Conservation (phyloP, 1,284 basidiomycete species). For the Rhodotorula sp. region DNA sequence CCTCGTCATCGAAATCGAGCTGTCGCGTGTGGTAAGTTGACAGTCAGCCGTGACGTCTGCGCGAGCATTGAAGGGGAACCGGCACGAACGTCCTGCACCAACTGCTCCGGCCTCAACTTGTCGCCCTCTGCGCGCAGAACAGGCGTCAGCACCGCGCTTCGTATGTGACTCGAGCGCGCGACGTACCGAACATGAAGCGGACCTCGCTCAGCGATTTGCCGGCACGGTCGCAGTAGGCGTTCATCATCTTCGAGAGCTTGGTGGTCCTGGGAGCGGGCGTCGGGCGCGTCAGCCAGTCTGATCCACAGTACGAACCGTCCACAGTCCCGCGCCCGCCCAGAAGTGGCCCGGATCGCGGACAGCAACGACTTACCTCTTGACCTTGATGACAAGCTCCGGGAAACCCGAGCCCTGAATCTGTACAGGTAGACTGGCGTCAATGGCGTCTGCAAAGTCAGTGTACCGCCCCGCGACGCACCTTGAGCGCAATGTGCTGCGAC, state of each 20-base stretch:
- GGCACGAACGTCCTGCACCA: constrained; percentile 27
- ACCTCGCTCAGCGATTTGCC: constrained; percentile 37
- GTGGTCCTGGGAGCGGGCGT: constrained; percentile 26
- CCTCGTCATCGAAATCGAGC: constrained; percentile 38
- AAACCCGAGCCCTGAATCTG: constrained; percentile 38
- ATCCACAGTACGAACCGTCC: too few relatives aligned
- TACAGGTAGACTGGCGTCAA: neutral
- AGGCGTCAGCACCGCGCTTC: neutral
- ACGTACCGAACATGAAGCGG: constrained; percentile 39
- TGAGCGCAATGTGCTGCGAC: constrained; percentile 32
- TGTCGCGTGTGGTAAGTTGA: neutral
- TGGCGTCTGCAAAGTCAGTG: neutral
- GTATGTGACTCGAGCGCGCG: too few relatives aligned
- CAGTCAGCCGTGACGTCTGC: neutral
- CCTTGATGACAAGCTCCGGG: constrained; percentile 42
- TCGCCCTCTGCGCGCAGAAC: constrained; percentile 23
- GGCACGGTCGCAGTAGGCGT: constrained; percentile 40
- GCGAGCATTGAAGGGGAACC: neutral
- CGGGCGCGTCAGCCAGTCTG: neutral
- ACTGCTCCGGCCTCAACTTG: constrained; percentile 10
- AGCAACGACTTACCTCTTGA: constrained; percentile 30
- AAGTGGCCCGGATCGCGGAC: neutral
- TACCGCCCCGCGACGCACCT: constrained; percentile 9
- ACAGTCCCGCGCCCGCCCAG: neutral
- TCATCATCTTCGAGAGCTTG: constrained; percentile 41